Percentiles rank a stretch among this genome's conserved stretches.
Conservation (phyloP, 306 rosid genomes). For the Prunus kanzakura region DNA sequence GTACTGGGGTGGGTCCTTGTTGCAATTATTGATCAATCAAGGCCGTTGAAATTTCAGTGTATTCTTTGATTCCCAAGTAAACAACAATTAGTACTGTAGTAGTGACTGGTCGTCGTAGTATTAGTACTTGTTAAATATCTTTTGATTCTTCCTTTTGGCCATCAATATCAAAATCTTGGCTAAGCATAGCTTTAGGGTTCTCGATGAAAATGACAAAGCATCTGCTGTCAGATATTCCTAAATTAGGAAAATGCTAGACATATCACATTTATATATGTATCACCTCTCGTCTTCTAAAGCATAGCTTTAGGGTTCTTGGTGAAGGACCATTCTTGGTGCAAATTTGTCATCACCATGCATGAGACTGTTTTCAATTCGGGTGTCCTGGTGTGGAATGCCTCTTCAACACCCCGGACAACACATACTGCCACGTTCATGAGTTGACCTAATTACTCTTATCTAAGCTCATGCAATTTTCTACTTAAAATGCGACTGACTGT, state of each 20-base stretch:
- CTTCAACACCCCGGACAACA: slow-evolving; percentile 16
- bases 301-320: no score
- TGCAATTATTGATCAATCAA: slow-evolving; percentile 19
- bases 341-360: slow-evolving; percentile 42
- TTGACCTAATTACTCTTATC: neutral
- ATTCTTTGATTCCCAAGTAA: neutral
- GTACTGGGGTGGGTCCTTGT: slow-evolving; percentile 9
- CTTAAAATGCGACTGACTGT: no score
- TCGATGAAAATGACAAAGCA: neutral
- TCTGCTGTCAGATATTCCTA: no score
- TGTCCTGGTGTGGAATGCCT: slow-evolving; percentile 20
- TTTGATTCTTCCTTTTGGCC: neutral
- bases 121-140: neutral
- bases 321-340: neutral
- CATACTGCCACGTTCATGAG: neutral
- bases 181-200: neutral
- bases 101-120: neutral
- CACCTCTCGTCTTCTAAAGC: no score
- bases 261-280: no score
- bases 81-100: neutral
- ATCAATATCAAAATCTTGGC: neutral
- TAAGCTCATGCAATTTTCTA: no score
- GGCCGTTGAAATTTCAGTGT: slow-evolving; percentile 22
- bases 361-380: slow-evolving; percentile 29
- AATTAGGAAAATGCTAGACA: no score